Conservation (phyloP, 257 asterid species). For the Solanum chmielewskii region DNA sequence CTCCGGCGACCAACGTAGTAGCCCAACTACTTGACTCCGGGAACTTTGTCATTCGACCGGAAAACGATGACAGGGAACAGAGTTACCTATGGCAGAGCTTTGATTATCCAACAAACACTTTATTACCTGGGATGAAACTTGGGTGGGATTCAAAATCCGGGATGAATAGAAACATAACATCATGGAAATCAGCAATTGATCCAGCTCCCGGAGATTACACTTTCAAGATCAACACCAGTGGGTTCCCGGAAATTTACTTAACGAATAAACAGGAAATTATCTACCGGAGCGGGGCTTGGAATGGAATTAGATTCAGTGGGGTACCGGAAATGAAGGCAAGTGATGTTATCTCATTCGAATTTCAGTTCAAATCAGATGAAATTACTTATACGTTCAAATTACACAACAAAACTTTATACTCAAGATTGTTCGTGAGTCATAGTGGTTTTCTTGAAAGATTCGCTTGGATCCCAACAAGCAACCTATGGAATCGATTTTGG, state of each 20-base stretch:
- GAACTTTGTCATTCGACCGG: slow-evolving; percentile 42
- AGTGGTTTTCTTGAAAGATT: slow-evolving; percentile 36
- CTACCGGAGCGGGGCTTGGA: slow-evolving; percentile 92
- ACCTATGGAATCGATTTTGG: slow-evolving; percentile 60
- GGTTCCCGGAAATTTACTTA: slow-evolving; percentile 55
- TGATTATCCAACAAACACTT: slow-evolving; percentile 67
- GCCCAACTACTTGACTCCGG: slow-evolving; percentile 57
- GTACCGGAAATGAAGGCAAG: slow-evolving; percentile 76
- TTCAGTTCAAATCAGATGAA: slow-evolving; percentile 22
- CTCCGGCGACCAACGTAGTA: slow-evolving; percentile 14
- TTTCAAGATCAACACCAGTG: slow-evolving; percentile 43
- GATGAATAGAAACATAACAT: slow-evolving; percentile 32
- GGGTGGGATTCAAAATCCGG: slow-evolving; percentile 86
- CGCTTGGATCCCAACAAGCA: slow-evolving; percentile 48
- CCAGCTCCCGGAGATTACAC: slow-evolving; percentile 67
- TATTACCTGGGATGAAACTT: slow-evolving; percentile 80
- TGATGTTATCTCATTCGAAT: slow-evolving; percentile 25
- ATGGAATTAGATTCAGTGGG: slow-evolving; percentile 75
- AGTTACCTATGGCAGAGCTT: slow-evolving; percentile 67
- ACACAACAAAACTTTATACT: slow-evolving; percentile 35
- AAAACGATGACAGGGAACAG: slow-evolving; percentile 9
- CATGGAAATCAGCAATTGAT: slow-evolving; percentile 57
- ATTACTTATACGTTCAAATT: slow-evolving; percentile 31
- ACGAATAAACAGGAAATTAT: neutral
- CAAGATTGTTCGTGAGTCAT: slow-evolving; percentile 31